Evolutionary conservation across 1,139 yeast species (phyloP).

Genomic region (Magnusiomyces paraingens): DNA sequence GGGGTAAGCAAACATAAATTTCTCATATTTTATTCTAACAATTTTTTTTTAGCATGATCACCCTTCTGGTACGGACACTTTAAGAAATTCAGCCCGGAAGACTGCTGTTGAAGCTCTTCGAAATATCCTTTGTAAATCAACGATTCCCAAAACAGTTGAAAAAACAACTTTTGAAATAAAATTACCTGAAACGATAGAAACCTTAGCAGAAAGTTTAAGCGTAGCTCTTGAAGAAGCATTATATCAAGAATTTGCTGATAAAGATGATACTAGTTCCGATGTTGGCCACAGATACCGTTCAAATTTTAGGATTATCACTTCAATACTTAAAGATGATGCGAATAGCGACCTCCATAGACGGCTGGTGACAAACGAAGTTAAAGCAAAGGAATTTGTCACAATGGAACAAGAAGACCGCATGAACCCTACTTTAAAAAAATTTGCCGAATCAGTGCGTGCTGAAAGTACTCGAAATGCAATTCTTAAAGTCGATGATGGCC

Average conservation of each 20-base stretch:
- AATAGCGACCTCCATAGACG: constrained; percentile 44
- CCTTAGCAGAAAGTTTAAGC: constrained; percentile 37
- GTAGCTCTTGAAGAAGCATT: constrained; percentile 38
- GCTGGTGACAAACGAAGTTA: constrained; percentile 43
- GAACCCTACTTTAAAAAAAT: constrained; percentile 64
- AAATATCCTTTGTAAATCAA: constrained; percentile 35
- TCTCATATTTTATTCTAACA: background rate
- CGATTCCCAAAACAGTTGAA: constrained; percentile 38
- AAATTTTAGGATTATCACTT: constrained; percentile 47
- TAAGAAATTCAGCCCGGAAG: constrained; percentile 30
- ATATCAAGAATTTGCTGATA: constrained; percentile 35
- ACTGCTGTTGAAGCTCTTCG: constrained; percentile 39
- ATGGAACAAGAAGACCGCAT: constrained; percentile 59
- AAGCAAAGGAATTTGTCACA: constrained; percentile 47
- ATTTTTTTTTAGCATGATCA: constrained; percentile 19
- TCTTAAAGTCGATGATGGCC: constrained; percentile 47
- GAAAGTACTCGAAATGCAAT: constrained; percentile 62
- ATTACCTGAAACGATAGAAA: constrained; percentile 39
- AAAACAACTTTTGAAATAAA: constrained; percentile 28
- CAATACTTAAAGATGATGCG: constrained; percentile 46
- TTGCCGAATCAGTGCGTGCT: constrained; percentile 65
- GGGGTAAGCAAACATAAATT: background rate
- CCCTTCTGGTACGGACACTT: background rate
- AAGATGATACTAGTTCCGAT: constrained; percentile 26
- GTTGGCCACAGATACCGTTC: constrained; percentile 46